phyloP scores from a whole-genome alignment of 495 filamentous ascomycete species.

The Lasiosphaeria hispida region DNA sequence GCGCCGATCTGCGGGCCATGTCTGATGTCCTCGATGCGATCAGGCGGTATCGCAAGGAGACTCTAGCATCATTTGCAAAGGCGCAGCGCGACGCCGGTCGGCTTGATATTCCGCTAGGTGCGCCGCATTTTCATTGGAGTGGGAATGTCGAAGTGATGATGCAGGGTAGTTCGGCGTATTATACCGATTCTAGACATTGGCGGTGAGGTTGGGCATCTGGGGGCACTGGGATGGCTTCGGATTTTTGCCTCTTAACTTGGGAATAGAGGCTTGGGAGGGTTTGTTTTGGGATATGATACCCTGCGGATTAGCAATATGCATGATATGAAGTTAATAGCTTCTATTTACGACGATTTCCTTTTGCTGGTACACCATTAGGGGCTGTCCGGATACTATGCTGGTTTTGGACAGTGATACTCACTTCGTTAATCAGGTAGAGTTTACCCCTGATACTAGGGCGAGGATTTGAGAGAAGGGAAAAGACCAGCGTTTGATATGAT shows the following conservation, averaged over 20 bases:
- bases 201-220: not conserved
- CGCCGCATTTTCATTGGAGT: constrained; percentile 29
- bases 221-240: no score
- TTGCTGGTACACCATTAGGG: no score
- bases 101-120: constrained; percentile 12
- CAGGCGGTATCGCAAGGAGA: constrained; percentile 34
- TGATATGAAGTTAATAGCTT: no score
- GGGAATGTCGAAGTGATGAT: constrained; percentile 27
- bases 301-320: no score
- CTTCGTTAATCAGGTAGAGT: no score
- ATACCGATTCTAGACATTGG: constrained; percentile 3
- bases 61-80: constrained; percentile 24
- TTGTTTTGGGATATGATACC: no score
- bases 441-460: no score
- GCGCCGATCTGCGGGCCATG: constrained; percentile 26
- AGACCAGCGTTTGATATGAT: constrained; percentile 4
- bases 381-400: no score
- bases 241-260: no score
- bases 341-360: no score
- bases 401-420: no score
- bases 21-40: constrained; percentile 39
- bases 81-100: not conserved
- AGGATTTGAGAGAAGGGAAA: not conserved
- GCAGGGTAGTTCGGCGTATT: not conserved
- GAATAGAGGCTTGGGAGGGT: not conserved